phyloP scores from a whole-genome alignment of 164 flowering plant genomes.

The Magnolia kwangsiensis region DNA sequence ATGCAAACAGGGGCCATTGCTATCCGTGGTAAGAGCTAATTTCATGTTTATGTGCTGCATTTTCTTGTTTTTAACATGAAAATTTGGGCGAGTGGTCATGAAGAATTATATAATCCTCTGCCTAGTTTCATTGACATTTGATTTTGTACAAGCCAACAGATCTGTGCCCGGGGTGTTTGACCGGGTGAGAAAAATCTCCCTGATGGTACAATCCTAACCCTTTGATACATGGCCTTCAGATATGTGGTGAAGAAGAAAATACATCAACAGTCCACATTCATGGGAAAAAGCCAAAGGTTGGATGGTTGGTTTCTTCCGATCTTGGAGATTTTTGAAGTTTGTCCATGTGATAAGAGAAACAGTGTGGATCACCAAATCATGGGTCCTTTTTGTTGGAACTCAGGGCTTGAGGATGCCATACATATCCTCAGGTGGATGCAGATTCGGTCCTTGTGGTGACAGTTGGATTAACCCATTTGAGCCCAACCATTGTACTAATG shows the following conservation, averaged over 20 bases:
- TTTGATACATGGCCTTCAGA: no score
- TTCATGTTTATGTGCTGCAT: neutral
- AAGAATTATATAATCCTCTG: no score
- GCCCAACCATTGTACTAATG: neutral
- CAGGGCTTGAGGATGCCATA: neutral
- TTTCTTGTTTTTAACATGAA: neutral
- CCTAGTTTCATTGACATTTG: neutral
- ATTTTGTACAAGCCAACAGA: neutral
- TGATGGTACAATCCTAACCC: no score
- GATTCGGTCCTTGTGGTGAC: neutral
- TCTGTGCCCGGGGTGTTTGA: no score
- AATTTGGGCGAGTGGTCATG: neutral
- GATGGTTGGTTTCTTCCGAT: no score
- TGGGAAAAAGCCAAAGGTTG: no score
- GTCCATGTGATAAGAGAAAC: no score
- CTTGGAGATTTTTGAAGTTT: no score
- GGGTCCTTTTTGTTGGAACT: neutral
- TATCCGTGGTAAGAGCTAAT: slow-evolving; percentile 66
- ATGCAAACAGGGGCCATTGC: slow-evolving; percentile 86
- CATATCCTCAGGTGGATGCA: neutral
- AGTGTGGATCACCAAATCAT: no score
- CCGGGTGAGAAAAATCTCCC: no score
- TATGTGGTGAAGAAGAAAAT: no score
- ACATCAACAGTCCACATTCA: no score
- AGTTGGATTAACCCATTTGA: neutral